Conservation (phyloP, 208 protist species). For the Leishmania tarentolae region DNA sequence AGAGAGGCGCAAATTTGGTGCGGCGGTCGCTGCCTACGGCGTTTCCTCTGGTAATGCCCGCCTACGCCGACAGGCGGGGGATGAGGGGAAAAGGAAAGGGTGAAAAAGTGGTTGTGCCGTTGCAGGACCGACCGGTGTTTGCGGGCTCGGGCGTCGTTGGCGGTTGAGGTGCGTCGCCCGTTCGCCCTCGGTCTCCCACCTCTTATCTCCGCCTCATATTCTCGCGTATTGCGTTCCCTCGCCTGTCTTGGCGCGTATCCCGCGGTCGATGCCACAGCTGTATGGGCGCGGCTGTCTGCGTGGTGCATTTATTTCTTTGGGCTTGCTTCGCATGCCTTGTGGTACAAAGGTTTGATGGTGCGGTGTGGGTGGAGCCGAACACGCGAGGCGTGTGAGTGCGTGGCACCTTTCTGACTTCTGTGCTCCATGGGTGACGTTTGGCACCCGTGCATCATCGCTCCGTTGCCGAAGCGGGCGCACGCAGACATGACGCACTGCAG, state of each 20-base stretch:
- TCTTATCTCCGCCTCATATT: neutral
- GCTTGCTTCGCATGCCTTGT: neutral
- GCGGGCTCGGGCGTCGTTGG: neutral
- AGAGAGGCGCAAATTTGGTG: neutral
- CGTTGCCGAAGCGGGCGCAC: neutral
- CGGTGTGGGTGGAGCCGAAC: neutral
- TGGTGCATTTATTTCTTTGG: neutral
- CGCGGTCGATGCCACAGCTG: neutral
- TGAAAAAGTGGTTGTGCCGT: neutral
- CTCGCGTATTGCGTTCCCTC: neutral
- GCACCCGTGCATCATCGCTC: neutral
- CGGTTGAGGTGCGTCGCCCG: neutral
- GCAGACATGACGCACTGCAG: neutral
- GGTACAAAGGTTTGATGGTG: neutral
- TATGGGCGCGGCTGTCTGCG: neutral
- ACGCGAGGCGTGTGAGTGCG: neutral
- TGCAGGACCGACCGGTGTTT: neutral
- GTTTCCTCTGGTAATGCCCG: neutral
- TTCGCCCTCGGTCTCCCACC: neutral
- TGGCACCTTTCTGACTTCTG: neutral
- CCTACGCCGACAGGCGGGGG: neutral
- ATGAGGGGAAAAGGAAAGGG: neutral
- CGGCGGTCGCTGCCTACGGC: neutral
- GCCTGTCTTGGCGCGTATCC: neutral
- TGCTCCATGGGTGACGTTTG: neutral